A percentile compares a stretch with the other conserved stretches of the same genome.
These are phyloP conservation scores for Suillus americanus DNA, from an alignment of 768 basidiomycete species.

Conservation along the genomic window DNA sequence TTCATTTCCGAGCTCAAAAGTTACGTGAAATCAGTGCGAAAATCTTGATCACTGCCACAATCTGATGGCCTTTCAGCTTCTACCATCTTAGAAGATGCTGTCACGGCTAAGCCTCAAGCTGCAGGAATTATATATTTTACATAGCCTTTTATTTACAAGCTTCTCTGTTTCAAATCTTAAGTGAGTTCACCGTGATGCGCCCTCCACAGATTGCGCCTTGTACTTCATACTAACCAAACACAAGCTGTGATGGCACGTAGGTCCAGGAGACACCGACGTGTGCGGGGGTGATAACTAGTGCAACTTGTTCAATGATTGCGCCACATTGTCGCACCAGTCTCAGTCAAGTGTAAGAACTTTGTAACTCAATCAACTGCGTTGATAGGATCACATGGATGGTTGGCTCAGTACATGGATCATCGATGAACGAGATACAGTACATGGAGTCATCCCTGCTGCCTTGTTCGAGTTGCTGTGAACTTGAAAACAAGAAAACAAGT, in stretches of 20 bases:
- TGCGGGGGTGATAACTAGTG: background rate
- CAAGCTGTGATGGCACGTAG: background rate
- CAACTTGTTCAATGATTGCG: too few species aligned
- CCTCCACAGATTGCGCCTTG: background rate
- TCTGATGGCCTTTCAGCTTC: background rate
- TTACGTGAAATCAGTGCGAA: background rate
- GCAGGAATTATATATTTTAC: background rate
- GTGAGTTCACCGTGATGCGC: background rate
- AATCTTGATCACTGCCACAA: background rate
- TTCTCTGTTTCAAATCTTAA: slow-evolving; percentile 1
- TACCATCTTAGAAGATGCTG: background rate
- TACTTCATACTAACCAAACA: background rate
- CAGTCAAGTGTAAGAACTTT: background rate
- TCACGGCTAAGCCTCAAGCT: background rate
- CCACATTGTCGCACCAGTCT: background rate
- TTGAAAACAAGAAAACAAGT: background rate
- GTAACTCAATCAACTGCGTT: background rate
- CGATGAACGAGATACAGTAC: background rate
- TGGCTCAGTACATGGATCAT: background rate
- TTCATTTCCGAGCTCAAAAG: background rate
- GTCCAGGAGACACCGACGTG: background rate
- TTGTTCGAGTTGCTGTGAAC: background rate
- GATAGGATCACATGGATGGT: background rate
- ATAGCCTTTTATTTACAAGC: background rate
- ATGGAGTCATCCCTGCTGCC: background rate